Evolutionary conservation across 1,284 basidiomycete genomes (phyloP).

Genomic region (Trametes versicolor): DNA sequence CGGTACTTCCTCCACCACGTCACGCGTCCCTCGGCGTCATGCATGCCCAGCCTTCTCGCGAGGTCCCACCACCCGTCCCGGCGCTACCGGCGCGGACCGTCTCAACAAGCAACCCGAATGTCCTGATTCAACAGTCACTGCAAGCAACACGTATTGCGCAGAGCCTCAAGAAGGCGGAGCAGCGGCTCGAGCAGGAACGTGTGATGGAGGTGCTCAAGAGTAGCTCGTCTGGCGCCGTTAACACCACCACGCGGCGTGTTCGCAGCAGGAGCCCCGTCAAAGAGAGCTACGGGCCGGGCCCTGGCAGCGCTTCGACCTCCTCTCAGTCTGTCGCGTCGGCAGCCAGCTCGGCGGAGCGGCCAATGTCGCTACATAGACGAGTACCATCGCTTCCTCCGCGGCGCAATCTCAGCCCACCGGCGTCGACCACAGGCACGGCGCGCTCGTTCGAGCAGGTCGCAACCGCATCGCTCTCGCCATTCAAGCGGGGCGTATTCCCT

Average conservation of each 20-base stretch:
- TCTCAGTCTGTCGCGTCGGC: constrained; percentile 24
- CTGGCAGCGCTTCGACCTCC: constrained; percentile 27
- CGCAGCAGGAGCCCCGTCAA: constrained; percentile 45
- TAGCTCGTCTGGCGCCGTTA: constrained; percentile 31
- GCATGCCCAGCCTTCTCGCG: constrained; percentile 19
- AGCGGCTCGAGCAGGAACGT: constrained; percentile 71
- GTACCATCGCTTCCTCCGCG: constrained; percentile 47
- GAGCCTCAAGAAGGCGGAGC: constrained; percentile 71
- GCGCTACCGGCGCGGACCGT: constrained; percentile 32
- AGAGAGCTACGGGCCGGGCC: constrained; percentile 16
- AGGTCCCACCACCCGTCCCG: constrained; percentile 25
- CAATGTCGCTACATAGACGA: constrained; percentile 22
- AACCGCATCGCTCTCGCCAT: constrained; percentile 45
- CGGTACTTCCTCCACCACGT: constrained; percentile 43
- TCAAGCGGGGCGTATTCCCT: constrained; percentile 19
- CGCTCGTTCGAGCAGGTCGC: constrained; percentile 54
- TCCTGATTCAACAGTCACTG: constrained; percentile 72
- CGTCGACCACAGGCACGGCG: constrained; percentile 46
- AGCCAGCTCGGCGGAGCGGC: constrained; percentile 29
- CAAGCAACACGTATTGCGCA: constrained; percentile 76
- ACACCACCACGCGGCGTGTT: constrained; percentile 29
- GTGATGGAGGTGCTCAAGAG: constrained; percentile 74
- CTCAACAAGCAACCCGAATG: constrained; percentile 34
- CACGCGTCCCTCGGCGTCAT: constrained; percentile 36
- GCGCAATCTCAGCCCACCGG: constrained; percentile 42